A percentile compares a stretch with the other conserved stretches of the same genome.
Conservation (phyloP, 139 green algal genomes). For the Ulvella scutata region DNA sequence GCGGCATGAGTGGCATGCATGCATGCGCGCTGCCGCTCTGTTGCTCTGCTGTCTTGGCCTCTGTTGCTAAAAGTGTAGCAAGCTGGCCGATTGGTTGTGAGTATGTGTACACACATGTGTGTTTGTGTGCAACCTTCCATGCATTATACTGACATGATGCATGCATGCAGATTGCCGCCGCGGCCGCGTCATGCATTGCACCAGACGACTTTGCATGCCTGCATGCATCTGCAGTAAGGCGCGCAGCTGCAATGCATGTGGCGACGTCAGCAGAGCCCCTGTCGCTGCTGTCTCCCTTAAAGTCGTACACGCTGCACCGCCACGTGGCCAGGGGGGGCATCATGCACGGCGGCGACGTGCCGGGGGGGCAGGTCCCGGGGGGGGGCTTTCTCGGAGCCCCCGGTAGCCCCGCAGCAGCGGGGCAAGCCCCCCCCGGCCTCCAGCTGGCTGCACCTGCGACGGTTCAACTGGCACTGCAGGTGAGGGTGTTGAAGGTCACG, state of each 20-base stretch:
- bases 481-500: background rate
- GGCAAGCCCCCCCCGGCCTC: background rate
- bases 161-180: background rate
- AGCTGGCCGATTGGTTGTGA: background rate
- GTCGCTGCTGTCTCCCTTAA: background rate
- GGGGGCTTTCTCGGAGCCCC: background rate
- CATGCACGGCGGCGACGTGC: no score
- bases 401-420: background rate
- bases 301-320: background rate
- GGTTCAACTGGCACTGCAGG: background rate
- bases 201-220: background rate
- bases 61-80: background rate
- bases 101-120: background rate
- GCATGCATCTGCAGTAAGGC: background rate
- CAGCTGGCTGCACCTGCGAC: background rate
- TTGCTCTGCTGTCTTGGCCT: background rate
- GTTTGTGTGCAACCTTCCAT: background rate
- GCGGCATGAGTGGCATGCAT: background rate
- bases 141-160: background rate
- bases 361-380: no score
- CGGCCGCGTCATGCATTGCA: background rate
- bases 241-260: background rate
- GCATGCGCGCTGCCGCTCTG: background rate
- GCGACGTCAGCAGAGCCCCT: background rate
- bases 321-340: no score